phyloP scores from a whole-genome alignment of 1,284 basidiomycete species.

The Malassezia equina region DNA sequence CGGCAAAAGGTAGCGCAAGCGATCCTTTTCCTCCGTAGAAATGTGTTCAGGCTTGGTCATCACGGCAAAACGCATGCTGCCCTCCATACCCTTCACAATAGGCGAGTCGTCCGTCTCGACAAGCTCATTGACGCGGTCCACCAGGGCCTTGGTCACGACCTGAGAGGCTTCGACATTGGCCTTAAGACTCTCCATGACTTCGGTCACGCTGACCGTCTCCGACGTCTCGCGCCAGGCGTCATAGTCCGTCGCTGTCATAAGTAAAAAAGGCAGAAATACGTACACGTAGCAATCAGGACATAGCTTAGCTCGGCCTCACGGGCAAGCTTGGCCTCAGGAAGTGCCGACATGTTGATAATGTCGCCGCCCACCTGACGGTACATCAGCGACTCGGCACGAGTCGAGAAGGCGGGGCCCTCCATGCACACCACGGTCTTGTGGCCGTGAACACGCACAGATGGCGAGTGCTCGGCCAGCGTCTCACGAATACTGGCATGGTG shows the following conservation, averaged over 20 bases:
- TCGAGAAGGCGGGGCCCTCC: constrained; percentile 90
- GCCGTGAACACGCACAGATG: constrained; percentile 53
- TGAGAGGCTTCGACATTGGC: constrained; percentile 75
- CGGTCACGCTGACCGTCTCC: constrained; percentile 73
- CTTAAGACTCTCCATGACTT: constrained; percentile 76
- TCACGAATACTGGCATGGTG: constrained; percentile 17
- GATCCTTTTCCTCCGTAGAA: constrained; percentile 60
- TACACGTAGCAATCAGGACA: constrained; percentile 47
- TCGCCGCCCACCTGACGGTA: constrained; percentile 75
- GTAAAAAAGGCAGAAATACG: neutral
- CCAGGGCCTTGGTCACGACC: constrained; percentile 58
- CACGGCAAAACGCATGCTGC: constrained; percentile 51
- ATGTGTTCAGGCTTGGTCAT: constrained; percentile 63
- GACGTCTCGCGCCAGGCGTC: constrained; percentile 58
- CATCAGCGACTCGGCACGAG: constrained; percentile 87
- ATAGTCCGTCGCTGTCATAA: constrained; percentile 40
- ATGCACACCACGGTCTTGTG: constrained; percentile 85
- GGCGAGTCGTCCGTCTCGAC: constrained; percentile 23
- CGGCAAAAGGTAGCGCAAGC: constrained; percentile 65
- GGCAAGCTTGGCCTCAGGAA: constrained; percentile 91
- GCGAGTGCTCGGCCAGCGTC: constrained; percentile 18
- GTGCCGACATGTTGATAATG: constrained; percentile 64
- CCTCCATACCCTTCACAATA: constrained; percentile 22
- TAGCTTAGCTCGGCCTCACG: constrained; percentile 75
- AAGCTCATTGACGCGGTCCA: constrained; percentile 61